Base-by-base conservation (phyloP, 108 stramenopile genomes). In the Skeletonema tropicum region DNA sequence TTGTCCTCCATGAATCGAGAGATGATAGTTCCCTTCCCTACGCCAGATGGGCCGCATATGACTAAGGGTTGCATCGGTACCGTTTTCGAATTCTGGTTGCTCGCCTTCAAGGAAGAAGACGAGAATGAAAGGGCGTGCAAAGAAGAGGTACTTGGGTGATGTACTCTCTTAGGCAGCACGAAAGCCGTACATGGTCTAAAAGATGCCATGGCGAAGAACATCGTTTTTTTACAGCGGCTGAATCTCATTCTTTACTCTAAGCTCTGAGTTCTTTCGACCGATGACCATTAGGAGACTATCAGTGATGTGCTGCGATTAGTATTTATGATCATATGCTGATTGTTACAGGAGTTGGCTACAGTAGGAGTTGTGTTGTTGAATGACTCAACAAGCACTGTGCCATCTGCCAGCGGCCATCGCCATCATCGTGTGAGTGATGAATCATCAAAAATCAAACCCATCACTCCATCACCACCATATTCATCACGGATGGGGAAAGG, bases 21-120 rank as follows among this genome's bases (percentile, higher is more conserved):
- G 32, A 90, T 86, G 35, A 90, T 79, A 3, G 89, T 88, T 7
- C 89, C 89, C 60, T 90, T 90, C 7, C 87, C 85, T 2, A 84
- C 83, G 29, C 87, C 87, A 35, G 49, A 63, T 0, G 85, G 80
- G 1, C 85, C 85, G 59, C 85, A 88, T 0, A 88, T 73, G 12
- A 84, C 78, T 12, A 84, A 60, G 6, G 83, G 83, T 36, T 48
- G 57, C 45, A 70, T 45, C 42, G 42, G 42, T 45, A n/a, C 15
- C 21, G 52, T n/a, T 52, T 52, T 52, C 23, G 52, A 4, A n/a
- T 48, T 17, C 15, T 48, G 17, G 17, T 48, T 48, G 6, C 48
- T 48, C 0, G 52, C 52, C 23, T 21, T 21, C 21, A 52, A 52
- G 25, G 52, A 52, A 19, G 52, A 52, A n/a, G 52, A 52, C 25